These are phyloP conservation scores for Sordariomycetes sp. DNA, from an alignment of 2,329 filamentous ascomycete genomes.

Conservation along the genomic window DNA sequence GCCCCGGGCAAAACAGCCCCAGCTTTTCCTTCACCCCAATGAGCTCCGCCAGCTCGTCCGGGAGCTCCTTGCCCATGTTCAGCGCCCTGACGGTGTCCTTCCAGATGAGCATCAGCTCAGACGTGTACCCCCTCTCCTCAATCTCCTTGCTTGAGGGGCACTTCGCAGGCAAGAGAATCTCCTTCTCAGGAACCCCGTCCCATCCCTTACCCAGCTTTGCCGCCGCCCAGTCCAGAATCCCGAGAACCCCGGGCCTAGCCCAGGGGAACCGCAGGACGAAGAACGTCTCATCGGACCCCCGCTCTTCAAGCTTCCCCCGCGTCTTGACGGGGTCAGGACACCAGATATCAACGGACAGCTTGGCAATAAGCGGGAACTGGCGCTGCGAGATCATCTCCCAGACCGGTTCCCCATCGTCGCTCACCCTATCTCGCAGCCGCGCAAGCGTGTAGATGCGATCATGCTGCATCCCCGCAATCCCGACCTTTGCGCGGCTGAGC, in stretches of 20 bases:
- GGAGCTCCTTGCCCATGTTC: constrained; percentile 44
- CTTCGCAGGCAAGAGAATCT: constrained; percentile 53
- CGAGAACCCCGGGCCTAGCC: constrained; percentile 33
- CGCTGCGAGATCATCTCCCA: constrained; percentile 65
- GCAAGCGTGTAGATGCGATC: constrained; percentile 79
- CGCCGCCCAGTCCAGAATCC: constrained; percentile 26
- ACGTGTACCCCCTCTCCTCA: constrained; percentile 41
- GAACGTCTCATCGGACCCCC: constrained; percentile 32
- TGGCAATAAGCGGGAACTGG: constrained; percentile 57
- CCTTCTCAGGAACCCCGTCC: constrained; percentile 40
- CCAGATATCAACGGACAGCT: constrained; percentile 56
- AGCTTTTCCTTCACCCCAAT: constrained; percentile 54
- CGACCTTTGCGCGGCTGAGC: constrained; percentile 47
- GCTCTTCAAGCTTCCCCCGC: constrained; percentile 33
- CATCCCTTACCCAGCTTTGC: constrained; percentile 38
- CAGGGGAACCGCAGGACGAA: constrained; percentile 56
- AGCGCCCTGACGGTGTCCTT: constrained; percentile 40
- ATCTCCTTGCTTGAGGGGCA: constrained; percentile 47
- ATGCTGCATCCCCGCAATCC: constrained; percentile 59
- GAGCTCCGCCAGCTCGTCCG: constrained; percentile 49
- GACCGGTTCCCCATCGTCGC: constrained; percentile 23
- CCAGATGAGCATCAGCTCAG: constrained; percentile 53
- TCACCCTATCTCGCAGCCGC: constrained; percentile 30
- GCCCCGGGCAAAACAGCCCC: constrained; percentile 55
- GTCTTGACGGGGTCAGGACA: constrained; percentile 47